Conservation (phyloP, 306 rosid species). For the Quercus glauca region DNA sequence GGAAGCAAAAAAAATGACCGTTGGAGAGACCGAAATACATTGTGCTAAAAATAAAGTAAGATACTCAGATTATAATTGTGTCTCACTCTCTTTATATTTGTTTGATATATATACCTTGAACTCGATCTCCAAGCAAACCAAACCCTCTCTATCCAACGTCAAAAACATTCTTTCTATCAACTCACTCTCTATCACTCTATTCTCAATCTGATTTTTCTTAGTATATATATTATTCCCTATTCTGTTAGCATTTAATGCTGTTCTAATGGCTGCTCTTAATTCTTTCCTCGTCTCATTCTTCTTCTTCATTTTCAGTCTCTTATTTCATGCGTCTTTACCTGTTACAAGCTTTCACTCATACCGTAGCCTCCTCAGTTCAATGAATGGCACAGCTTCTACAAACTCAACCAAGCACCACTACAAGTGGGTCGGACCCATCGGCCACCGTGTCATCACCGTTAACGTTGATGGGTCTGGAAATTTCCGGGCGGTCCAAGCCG, state of each 20-base stretch:
- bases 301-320: conserved; percentile 14
- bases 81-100: neutral
- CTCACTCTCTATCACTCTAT: conserved; percentile 2
- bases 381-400: conserved; percentile 3
- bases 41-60: neutral
- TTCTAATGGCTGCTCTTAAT: conserved; percentile 28
- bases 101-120: neutral
- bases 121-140: neutral
- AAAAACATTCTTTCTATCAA: neutral
- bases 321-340: conserved; percentile 19
- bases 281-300: neutral
- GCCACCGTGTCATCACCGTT: conserved; percentile 56
- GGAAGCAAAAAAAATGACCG: conserved; percentile 45
- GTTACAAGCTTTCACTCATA: neutral
- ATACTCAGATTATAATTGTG: conserved; percentile 19
- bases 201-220: no score
- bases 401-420: conserved; percentile 24
- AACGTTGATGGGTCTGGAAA: conserved; percentile 55
- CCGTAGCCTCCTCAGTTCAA: neutral
- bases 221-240: neutral
- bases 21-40: conserved; percentile 24
- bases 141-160: neutral
- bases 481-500: conserved; percentile 68
- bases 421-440: conserved; percentile 64
- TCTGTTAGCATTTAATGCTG: conserved; percentile 18